Percentiles rank a stretch among this genome's conserved stretches.
phyloP scores from a whole-genome alignment of 2,329 filamentous ascomycete genomes.

The Colletotrichum sp. region DNA sequence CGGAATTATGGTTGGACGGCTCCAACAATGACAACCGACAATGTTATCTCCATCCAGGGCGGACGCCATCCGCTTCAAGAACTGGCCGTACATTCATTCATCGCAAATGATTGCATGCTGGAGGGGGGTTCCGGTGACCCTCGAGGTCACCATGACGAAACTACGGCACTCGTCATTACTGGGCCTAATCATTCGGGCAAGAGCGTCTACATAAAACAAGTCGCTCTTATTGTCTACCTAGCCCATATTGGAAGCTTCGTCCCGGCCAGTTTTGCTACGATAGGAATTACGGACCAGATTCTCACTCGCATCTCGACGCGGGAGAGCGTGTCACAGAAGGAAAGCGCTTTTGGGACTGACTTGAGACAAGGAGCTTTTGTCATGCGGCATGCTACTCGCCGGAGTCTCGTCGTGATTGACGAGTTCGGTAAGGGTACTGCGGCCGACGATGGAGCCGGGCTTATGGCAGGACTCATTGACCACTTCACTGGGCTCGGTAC shows the following conservation, averaged over 20 bases:
- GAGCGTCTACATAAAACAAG: constrained; percentile 93
- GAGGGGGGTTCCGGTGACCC: constrained; percentile 57
- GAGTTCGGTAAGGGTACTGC: constrained; percentile 81
- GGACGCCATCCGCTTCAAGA: constrained; percentile 91
- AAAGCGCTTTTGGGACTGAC: constrained; percentile 76
- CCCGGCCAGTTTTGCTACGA: constrained; percentile 75
- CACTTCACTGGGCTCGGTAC: constrained; percentile 55
- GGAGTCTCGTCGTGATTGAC: constrained; percentile 87
- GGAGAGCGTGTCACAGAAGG: constrained; percentile 63
- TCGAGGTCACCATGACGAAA: constrained; percentile 20
- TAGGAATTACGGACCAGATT: constrained; percentile 93
- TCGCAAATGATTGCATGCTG: constrained; percentile 81
- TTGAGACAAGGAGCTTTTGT: constrained; percentile 85
- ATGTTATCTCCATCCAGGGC: constrained; percentile 74
- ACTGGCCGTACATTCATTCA: constrained; percentile 77
- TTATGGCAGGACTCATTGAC: constrained; percentile 62
- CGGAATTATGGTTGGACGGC: constrained; percentile 72
- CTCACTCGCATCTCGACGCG: constrained; percentile 83
- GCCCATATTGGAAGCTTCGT: constrained; percentile 94
- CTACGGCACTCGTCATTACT: constrained; percentile 79
- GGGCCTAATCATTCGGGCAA: constrained; percentile 98
- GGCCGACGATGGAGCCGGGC: constrained; percentile 60
- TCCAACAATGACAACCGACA: constrained; percentile 73
- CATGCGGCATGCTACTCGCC: constrained; percentile 73
- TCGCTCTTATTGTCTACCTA: constrained; percentile 88